Base-by-base conservation (phyloP, 2,329 filamentous ascomycete genomes). In the Nothomitra cinnamomea region DNA sequence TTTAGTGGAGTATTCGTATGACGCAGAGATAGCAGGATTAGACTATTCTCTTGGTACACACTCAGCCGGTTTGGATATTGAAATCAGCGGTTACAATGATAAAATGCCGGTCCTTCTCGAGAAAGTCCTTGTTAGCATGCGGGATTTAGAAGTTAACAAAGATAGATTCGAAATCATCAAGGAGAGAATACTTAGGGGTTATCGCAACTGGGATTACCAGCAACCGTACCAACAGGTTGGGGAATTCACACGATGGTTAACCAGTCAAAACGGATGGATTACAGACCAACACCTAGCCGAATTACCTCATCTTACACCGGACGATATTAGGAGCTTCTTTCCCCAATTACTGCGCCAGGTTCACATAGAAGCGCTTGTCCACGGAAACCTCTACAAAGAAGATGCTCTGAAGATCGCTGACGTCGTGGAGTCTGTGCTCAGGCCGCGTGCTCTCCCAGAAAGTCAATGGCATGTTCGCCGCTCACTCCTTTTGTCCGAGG, bases 341-440 rank as follows among this genome's bases (percentile, higher is more conserved):
- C 84, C 83, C 43, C 83, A 92, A 61, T 71, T 95, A 48, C 73
- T 96, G 42, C 76, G 79, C 12, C 88, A 96, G 64, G 75, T 90
- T 59, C 85, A 94, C 61, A 83, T 95, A 57, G 92, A 98, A 66
- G 76, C 88, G 2, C 78, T 95, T 54, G 85, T 83, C 0, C 89
- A 95, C 61, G 92, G 92, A 52, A 98, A 98, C 66, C 66, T 98
- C 54, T 88, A 94, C 72, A 94, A 89, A 69, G 87, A 94, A 65
- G 92, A 98, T 63, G 88, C 87, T 0, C 72, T 95, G 53, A 84
- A 83, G 64, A 76, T 95, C 64, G 90, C 87, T 0, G 80, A 92
- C 58, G 76, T 94, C 61, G 76, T 95, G 24, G 86, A 94, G 65
- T 79, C 76, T 4, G 86, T 78, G 0, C 69, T 98, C 48, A 83